phyloP scores from a whole-genome alignment of 768 basidiomycete species.

The Podaxis pistillaris region DNA sequence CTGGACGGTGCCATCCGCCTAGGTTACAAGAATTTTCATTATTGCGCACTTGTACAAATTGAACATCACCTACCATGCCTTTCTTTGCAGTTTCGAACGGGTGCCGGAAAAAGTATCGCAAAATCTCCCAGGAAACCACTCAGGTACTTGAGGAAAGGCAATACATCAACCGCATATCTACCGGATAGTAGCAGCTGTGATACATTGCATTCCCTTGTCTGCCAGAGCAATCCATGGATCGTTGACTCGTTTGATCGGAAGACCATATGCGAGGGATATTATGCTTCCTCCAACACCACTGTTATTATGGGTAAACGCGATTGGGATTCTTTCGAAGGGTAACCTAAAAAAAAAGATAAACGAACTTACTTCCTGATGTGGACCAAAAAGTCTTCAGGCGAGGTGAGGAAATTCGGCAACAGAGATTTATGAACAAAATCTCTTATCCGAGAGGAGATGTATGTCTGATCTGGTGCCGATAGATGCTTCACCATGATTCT shows the following conservation, averaged over 20 bases:
- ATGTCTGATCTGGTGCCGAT: neutral
- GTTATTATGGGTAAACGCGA: too few species aligned
- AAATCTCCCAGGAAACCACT: slow-evolving; percentile 50
- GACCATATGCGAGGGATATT: slow-evolving; percentile 12
- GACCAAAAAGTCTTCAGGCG: neutral
- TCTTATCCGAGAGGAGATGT: neutral
- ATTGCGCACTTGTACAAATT: neutral
- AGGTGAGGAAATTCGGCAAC: slow-evolving; percentile 6
- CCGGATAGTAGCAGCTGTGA: slow-evolving; percentile 17
- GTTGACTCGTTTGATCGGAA: slow-evolving; percentile 13
- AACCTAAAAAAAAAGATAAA: neutral
- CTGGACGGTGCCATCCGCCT: neutral
- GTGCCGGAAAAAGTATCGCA: slow-evolving; percentile 29
- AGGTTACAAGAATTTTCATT: neutral
- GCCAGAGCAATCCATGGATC: slow-evolving; percentile 31
- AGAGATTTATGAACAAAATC: slow-evolving; percentile 4
- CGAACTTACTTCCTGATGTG: slow-evolving; percentile 13
- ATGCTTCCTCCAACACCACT: slow-evolving; percentile 13
- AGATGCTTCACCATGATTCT: slow-evolving; percentile 4
- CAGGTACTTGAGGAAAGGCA: slow-evolving; percentile 34
- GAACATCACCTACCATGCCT: slow-evolving; percentile 15
- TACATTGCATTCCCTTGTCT: slow-evolving; percentile 21
- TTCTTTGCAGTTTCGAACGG: slow-evolving; percentile 27
- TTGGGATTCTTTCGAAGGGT: too few species aligned
- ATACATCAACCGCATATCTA: slow-evolving; percentile 37